These are phyloP conservation scores for Puccinia coronata DNA, from an alignment of 1,284 basidiomycete genomes.

Conservation along the genomic window DNA sequence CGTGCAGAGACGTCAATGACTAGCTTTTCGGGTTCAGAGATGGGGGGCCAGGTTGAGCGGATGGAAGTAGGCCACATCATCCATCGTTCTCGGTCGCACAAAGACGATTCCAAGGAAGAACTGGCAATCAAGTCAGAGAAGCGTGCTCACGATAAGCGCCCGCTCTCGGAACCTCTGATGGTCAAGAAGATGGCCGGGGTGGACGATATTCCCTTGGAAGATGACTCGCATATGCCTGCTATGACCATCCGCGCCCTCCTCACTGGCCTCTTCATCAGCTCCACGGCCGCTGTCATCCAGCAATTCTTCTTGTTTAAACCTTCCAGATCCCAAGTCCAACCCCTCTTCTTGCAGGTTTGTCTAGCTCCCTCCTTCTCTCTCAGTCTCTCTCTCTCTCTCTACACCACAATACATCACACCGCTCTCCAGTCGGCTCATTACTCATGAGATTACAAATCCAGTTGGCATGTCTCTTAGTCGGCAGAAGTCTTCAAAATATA, in stretches of 20 bases:
- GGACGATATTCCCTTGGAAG: constrained; percentile 41
- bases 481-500: constrained; percentile 43
- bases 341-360: constrained; percentile 46
- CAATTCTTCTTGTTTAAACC: constrained; percentile 50
- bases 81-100: background rate
- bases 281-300: constrained; percentile 44
- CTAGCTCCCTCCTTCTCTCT: background rate
- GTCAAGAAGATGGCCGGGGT: constrained; percentile 18
- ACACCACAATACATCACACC: no score
- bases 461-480: constrained; percentile 45
- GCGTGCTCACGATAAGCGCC: no score
- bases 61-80: background rate
- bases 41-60: no score
- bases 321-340: constrained; percentile 44
- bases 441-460: background rate
- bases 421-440: background rate
- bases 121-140: background rate
- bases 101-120: background rate
- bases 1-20: background rate
- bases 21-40: background rate
- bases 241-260: constrained; percentile 39
- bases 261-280: constrained; percentile 46
- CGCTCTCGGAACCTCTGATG: background rate
- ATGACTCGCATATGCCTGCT: constrained; percentile 47
- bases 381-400: no score